A percentile compares a stretch with the other conserved stretches of the same genome.
Conservation (phyloP, 768 basidiomycete species). For the Suillus subluteus region DNA sequence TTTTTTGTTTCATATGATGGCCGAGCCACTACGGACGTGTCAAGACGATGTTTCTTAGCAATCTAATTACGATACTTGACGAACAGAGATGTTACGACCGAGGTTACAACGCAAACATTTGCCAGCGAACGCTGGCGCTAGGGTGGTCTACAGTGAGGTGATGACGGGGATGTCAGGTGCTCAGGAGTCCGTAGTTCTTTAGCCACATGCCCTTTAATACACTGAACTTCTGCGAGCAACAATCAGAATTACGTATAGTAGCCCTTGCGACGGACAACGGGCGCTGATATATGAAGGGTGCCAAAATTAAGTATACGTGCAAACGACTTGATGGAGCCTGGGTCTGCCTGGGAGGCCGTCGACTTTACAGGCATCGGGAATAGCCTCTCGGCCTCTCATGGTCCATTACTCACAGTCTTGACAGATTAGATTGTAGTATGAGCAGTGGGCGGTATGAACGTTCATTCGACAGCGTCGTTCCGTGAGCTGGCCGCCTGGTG, state of each 20-base stretch:
- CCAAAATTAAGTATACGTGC: not conserved
- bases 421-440: not conserved
- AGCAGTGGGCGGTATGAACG: not conserved
- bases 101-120: not conserved
- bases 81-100: not conserved
- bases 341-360: not conserved
- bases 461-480: not conserved
- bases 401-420: not conserved
- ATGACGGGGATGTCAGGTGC: not conserved
- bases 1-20: not conserved
- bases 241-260: not conserved
- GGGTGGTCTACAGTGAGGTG: not conserved
- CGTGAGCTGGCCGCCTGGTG: too few species aligned
- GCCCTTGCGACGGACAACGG: not conserved
- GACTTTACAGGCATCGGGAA: not conserved
- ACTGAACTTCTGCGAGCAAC: not conserved
- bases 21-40: not conserved
- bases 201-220: not conserved
- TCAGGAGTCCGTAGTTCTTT: not conserved
- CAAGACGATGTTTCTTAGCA: not conserved
- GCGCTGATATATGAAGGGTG: not conserved
- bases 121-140: not conserved
- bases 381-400: not conserved
- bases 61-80: slow-evolving; percentile 1
- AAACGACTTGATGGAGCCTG: not conserved